A percentile compares a stretch with the other conserved stretches of the same genome.
These are phyloP conservation scores for Antarctomyces pellizariae DNA, from an alignment of 495 filamentous ascomycete genomes.

Conservation along the genomic window DNA sequence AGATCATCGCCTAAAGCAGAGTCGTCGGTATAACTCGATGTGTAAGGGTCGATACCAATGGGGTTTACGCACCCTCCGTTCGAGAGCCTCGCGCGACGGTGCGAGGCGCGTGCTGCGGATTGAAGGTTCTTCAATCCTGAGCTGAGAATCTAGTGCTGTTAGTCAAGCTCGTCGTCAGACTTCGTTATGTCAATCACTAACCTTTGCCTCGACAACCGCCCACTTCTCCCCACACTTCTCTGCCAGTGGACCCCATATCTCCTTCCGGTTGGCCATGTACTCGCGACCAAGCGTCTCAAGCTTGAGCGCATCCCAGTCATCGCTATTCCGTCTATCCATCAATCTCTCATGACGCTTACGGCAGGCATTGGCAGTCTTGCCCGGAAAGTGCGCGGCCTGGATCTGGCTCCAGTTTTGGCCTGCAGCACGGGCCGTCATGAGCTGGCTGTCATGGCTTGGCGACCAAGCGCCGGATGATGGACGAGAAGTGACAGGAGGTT, in stretches of 20 bases:
- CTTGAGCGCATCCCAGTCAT: conserved; percentile 45
- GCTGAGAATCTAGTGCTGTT: conserved; percentile 24
- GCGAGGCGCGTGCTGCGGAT: conserved; percentile 23
- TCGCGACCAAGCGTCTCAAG: conserved; percentile 38
- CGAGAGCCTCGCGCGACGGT: conserved; percentile 27
- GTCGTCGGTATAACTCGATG: background rate
- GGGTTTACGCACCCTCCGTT: no score
- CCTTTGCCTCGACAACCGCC: conserved; percentile 45
- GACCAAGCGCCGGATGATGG: conserved; percentile 37
- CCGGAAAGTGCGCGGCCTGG: conserved; percentile 39
- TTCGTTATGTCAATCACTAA: conserved; percentile 13
- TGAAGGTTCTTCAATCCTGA: conserved; percentile 34
- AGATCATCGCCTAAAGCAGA: background rate
- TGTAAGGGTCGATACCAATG: no score
- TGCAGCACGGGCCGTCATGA: conserved; percentile 34
- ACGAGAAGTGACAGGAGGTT: conserved; percentile 18
- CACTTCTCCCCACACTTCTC: conserved; percentile 40
- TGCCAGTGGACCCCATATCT: conserved; percentile 48
- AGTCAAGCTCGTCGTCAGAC: conserved; percentile 1
- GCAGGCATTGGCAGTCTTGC: conserved; percentile 55
- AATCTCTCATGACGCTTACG: conserved; percentile 55
- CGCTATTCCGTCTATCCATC: conserved; percentile 38
- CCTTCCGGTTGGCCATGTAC: conserved; percentile 42
- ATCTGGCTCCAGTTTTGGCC: conserved; percentile 54
- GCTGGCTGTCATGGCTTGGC: conserved; percentile 33